phyloP scores from a whole-genome alignment of 306 rosid species.

The Acacia confusa region DNA sequence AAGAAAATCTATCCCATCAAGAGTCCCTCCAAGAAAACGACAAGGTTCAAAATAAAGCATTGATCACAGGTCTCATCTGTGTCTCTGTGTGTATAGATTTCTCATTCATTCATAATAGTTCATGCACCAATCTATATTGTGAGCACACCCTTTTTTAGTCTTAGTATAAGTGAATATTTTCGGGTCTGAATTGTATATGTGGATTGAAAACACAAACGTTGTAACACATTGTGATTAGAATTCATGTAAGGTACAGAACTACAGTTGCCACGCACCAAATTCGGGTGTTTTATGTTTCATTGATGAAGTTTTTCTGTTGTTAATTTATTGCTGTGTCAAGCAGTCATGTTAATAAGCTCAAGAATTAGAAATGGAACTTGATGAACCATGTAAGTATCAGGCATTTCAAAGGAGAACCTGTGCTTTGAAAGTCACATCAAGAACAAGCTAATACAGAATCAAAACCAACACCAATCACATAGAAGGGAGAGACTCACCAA shows the following conservation, averaged over 20 bases:
- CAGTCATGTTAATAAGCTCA: neutral
- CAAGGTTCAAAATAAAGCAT: constrained; percentile 18
- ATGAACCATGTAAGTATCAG: neutral
- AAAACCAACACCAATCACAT: neutral
- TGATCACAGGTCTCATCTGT: constrained; percentile 4
- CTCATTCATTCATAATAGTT: neutral
- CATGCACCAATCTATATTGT: neutral
- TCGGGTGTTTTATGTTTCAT: neutral
- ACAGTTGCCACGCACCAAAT: neutral
- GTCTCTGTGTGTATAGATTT: neutral
- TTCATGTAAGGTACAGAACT: neutral
- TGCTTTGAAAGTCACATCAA: neutral
- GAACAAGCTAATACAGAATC: neutral
- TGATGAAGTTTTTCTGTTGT: neutral
- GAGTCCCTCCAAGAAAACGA: constrained; percentile 12
- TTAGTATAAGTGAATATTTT: neutral
- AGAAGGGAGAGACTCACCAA: neutral
- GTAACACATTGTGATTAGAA: neutral
- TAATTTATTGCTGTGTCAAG: neutral
- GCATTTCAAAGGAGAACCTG: neutral
- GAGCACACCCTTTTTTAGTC: neutral
- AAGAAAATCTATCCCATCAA: constrained; percentile 40
- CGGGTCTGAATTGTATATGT: neutral
- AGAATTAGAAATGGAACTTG: neutral
- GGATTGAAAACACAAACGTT: neutral